Base-by-base conservation (phyloP, 2,329 filamentous ascomycete genomes). In the Epichloe aotearoae region DNA sequence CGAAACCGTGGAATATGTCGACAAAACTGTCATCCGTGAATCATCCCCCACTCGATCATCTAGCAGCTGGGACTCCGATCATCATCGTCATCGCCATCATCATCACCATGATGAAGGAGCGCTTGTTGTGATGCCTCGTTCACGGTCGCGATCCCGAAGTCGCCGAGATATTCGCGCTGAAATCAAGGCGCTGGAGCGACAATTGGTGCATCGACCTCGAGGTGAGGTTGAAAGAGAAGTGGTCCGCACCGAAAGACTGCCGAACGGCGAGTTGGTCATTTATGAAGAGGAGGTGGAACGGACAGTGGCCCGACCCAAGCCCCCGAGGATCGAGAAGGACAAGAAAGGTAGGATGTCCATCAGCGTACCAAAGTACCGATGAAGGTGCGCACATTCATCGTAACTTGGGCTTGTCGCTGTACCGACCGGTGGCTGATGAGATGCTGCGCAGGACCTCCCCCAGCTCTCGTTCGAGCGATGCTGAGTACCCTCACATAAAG, bases 301-400 rank as follows among this genome's bases (percentile, higher is more conserved):
- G 60, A 65, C 79, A 48, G 71, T 76, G 56, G 74, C 76, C 59
- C 70, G 72, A 46, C 69, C 69, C 61, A 76, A 71, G 64, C 78
- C 78, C 50, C 73, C 86, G 55, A 75, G 84, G 59, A 81, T 95
- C 61, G 86, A 88, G 71, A 88, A 86, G 75, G 88, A 96, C 72
- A 84, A 84, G 75, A 93, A 87, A 89, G 89, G 90, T 94, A 93
- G 84, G 86, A 83, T 93, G 81, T 80, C 83, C 74, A 82, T 90
- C 72, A 86, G 85, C 73, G 79, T 87, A 69, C 86, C 85, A 63
- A 81, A 82, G 72, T 77, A 81, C 69, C 79, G 73, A 69, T 76
- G 69, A 74, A 75, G 72, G 73, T 75, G 70, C 66, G 74, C 66
- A 59, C 60, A 60, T 59, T 56, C 57, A 54, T 46, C 57, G 49